Evolutionary conservation across 192 early-diverging fungal species (phyloP), one percentile per base, ranked within the genome.

Genomic region (Chytriomyces confervae): DNA sequence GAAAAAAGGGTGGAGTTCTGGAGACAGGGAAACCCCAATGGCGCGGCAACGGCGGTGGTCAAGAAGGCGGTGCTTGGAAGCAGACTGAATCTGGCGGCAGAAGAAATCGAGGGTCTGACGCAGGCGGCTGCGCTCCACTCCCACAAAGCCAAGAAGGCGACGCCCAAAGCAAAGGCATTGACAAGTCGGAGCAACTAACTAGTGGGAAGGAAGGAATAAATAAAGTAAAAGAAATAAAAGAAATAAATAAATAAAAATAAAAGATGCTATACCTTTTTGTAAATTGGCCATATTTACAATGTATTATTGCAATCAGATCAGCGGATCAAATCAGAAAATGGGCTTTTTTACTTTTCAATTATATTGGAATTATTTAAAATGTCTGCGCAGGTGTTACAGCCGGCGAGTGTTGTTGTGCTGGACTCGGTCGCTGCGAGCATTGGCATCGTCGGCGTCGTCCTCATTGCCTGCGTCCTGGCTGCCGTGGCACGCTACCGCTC

Each of bases 1-100:
- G 78, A 79, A 8, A 76, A 49, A 16, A 66, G 85, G 62, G 70
- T 86, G 9, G 85, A 86, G 48, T 84, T 84, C 51, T 84, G 83
- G 85, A 75, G 83, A 16, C 77, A 78, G 47, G 62, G 81, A 5
- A 84, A 84, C 49, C 83, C 83, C 0, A 79, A 71, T 46, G 80
- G 46, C 29, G 74, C 62, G 10, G 20, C 74, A 46, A 53, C 53
- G 23, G 74, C 74, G 50, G 61, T 47, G 18, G 74, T 76, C 8
- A 76, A 64, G 24, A 57, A 50, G 29, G 74, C 62, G 0, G 64
- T 66, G 61, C n/a, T 76, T 23, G 64, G 64, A 0, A 76, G 62
- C 48, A 6, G 48, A 23, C 53, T 66, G 27, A 76, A 76, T 53
- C 51, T 76, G 45, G 74, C 63, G 20, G 49, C 53, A 27, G 62